Conservation (phyloP, 78 protist genomes). For the Dictyostelium intermedium region DNA sequence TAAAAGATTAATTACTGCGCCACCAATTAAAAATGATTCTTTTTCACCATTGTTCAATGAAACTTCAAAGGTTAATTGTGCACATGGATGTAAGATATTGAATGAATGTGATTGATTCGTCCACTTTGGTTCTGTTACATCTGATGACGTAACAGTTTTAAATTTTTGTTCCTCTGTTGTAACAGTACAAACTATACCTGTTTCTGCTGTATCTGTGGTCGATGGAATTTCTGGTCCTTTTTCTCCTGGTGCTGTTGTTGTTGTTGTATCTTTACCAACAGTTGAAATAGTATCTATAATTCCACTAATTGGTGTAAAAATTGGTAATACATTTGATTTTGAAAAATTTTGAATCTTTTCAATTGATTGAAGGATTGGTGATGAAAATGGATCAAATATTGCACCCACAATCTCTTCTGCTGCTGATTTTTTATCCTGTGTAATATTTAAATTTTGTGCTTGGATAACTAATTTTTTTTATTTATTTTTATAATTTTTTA, state of each 20-base stretch:
- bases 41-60: neutral
- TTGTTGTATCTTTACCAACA: neutral
- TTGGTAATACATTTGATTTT: conserved; percentile 35
- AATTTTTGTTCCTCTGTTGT: conserved; percentile 5
- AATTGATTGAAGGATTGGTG: conserved; percentile 29
- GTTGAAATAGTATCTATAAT: neutral
- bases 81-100: conserved; percentile 29
- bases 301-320: conserved; percentile 32
- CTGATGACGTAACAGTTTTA: neutral
- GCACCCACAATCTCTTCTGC: conserved; percentile 56
- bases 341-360: conserved; percentile 58
- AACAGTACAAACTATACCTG: conserved; percentile 30
- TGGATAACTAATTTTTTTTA: conserved; percentile 30
- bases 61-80: neutral
- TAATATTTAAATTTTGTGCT: conserved; percentile 60
- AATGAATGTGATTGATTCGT: conserved; percentile 52
- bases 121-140: conserved; percentile 57
- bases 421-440: conserved; percentile 26
- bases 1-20: neutral
- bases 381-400: conserved; percentile 26
- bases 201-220: neutral
- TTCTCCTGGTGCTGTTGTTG: neutral
- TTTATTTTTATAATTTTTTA: too few relatives aligned
- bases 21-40: conserved; percentile 39
- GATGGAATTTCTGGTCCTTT: neutral